Conservation (phyloP, 225 moss, liverwort and hornwort genomes). For the Ulota crispa region DNA sequence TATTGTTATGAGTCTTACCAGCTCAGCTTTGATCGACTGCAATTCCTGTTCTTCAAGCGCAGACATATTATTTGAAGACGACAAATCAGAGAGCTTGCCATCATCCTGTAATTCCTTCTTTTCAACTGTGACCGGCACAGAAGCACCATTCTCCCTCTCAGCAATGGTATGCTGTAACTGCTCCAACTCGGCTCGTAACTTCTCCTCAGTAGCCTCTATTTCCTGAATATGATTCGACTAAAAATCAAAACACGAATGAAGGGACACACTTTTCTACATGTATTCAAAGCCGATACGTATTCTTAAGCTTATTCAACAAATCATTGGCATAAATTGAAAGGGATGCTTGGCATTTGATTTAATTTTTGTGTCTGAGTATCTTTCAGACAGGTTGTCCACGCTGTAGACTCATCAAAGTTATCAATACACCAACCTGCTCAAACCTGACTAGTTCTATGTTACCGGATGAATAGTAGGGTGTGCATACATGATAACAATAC, state of each 20-base stretch:
- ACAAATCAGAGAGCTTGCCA: slow-evolving; percentile 29
- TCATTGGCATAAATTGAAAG: slow-evolving; percentile 1
- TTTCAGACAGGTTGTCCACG: not conserved
- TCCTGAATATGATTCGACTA: slow-evolving; percentile 33
- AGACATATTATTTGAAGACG: slow-evolving; percentile 18
- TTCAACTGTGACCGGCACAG: slow-evolving; percentile 23
- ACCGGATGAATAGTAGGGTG: not conserved
- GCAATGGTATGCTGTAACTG: slow-evolving; percentile 55
- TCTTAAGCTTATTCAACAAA: not conserved
- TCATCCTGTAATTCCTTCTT: slow-evolving; percentile 42
- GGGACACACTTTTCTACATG: not conserved
- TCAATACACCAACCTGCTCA: not conserved
- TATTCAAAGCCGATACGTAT: not conserved
- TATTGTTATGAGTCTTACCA: slow-evolving; percentile 35
- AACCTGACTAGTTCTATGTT: not conserved
- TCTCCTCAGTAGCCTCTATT: slow-evolving; percentile 56
- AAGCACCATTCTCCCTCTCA: slow-evolving; percentile 50
- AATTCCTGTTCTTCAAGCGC: slow-evolving; percentile 45
- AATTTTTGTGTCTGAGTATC: not conserved
- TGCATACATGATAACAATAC: not conserved
- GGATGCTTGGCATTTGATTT: not conserved
- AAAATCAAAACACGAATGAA: not conserved
- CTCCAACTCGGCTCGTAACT: slow-evolving; percentile 54
- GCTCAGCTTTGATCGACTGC: slow-evolving; percentile 53
- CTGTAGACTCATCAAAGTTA: not conserved